These are phyloP conservation scores for Bretziella fagacearum DNA, from an alignment of 2,329 filamentous ascomycete genomes.

Conservation along the genomic window DNA sequence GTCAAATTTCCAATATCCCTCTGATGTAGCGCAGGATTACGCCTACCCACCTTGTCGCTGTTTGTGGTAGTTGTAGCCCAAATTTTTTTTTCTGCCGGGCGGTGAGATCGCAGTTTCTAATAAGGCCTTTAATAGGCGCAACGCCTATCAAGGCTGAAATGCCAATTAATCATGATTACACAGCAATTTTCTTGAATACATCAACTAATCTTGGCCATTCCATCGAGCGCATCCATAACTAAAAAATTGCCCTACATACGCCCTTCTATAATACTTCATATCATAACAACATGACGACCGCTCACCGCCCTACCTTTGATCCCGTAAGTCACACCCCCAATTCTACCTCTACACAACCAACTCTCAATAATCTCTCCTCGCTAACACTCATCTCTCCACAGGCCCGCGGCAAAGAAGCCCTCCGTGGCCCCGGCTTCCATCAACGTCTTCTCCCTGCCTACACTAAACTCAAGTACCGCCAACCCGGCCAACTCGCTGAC, in stretches of 20 bases:
- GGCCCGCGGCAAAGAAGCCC: constrained; percentile 88
- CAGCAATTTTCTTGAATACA: background rate
- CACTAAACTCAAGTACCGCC: constrained; percentile 78
- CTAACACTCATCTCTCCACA: constrained; percentile 23
- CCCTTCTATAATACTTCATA: too few species aligned
- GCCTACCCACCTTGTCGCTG: constrained; percentile 4
- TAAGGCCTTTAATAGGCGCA: background rate
- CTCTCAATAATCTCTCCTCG: background rate
- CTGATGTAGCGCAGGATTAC: too few species aligned
- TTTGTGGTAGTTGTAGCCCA: constrained; percentile 6
- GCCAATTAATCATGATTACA: background rate
- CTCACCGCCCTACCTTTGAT: constrained; percentile 84
- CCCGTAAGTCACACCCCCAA: constrained; percentile 40
- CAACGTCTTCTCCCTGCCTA: constrained; percentile 89
- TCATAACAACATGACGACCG: constrained; percentile 38
- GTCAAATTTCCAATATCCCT: too few species aligned
- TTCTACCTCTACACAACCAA: constrained; percentile 13
- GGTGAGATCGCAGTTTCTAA: constrained; percentile 26
- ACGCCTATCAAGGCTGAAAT: constrained; percentile 6
- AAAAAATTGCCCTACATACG: too few species aligned
- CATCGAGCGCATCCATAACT: too few species aligned
- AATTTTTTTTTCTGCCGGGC: constrained; percentile 30
- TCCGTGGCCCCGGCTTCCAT: constrained; percentile 85
- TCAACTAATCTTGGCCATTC: too few species aligned
- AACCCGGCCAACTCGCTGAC: constrained; percentile 64